phyloP scores from a whole-genome alignment of 2,329 filamentous ascomycete species.

The Stemphylium beticola region DNA sequence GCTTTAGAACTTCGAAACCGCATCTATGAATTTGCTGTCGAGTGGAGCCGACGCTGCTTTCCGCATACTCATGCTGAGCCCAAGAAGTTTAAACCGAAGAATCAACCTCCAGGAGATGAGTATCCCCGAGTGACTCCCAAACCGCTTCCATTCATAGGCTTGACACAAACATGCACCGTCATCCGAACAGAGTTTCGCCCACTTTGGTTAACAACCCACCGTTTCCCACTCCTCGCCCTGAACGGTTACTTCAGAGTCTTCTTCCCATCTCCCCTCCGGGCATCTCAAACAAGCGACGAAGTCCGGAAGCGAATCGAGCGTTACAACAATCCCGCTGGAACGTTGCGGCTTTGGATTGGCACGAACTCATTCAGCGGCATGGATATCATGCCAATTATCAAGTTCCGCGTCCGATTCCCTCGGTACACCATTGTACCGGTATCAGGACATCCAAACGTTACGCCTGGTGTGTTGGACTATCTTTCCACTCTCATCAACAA shows the following conservation, averaged over 20 bases:
- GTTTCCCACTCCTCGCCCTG: conserved; percentile 23
- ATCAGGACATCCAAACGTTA: background rate
- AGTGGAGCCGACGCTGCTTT: conserved; percentile 18
- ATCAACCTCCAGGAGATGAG: background rate
- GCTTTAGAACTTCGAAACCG: conserved; percentile 32
- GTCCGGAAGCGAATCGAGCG: conserved; percentile 5
- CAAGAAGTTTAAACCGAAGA: background rate
- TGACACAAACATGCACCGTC: conserved; percentile 28
- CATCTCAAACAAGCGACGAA: background rate
- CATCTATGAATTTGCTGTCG: conserved; percentile 28
- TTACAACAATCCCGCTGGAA: conserved; percentile 10
- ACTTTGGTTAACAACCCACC: conserved; percentile 30
- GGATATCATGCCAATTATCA: conserved; percentile 25
- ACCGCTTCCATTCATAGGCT: conserved; percentile 25
- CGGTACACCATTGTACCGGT: conserved; percentile 11
- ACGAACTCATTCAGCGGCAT: conserved; percentile 3
- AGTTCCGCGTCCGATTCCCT: conserved; percentile 25
- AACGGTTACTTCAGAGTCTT: conserved; percentile 30
- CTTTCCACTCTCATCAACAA: background rate
- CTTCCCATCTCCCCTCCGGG: conserved; percentile 13
- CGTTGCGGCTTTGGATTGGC: conserved; percentile 21
- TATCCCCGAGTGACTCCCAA: background rate
- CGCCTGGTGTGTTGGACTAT: background rate
- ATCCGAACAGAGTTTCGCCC: conserved; percentile 37
- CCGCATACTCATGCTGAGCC: conserved; percentile 16